These are phyloP conservation scores for Canavalia ensiformis DNA, from an alignment of 306 rosid species.

Conservation along the genomic window DNA sequence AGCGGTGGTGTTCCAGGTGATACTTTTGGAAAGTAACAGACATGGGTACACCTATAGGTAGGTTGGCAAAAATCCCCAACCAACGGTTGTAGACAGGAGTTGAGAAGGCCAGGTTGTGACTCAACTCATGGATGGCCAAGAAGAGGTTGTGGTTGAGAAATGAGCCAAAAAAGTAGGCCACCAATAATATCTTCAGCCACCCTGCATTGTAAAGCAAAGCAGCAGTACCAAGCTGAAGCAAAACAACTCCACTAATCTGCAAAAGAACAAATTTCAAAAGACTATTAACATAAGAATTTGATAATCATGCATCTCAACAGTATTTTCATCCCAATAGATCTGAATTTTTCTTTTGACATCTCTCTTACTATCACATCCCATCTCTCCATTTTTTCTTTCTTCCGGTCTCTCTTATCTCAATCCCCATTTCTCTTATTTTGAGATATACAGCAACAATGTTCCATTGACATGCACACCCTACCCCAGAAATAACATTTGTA, in stretches of 20 bases:
- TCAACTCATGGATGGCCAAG: conserved; percentile 94
- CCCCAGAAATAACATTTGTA: background rate
- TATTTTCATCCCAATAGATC: too few relatives aligned
- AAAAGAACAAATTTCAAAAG: conserved; percentile 44
- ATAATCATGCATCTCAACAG: too few relatives aligned
- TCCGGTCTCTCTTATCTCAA: too few relatives aligned
- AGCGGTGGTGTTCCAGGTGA: conserved; percentile 94
- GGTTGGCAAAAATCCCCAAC: conserved; percentile 94
- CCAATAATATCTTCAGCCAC: conserved; percentile 80
- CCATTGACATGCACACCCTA: background rate
- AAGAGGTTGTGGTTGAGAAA: conserved; percentile 96
- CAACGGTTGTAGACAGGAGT: conserved; percentile 79
- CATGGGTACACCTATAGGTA: conserved; percentile 95
- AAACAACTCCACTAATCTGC: conserved; percentile 79
- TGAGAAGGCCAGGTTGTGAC: conserved; percentile 97
- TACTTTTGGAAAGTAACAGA: conserved; percentile 94
- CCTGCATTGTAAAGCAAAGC: conserved; percentile 66
- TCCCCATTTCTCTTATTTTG: too few relatives aligned
- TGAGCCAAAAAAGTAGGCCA: conserved; percentile 92
- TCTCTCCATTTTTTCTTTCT: too few relatives aligned
- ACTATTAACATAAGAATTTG: conserved; percentile 14
- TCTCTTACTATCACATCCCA: too few relatives aligned
- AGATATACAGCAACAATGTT: too few relatives aligned
- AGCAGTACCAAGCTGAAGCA: conserved; percentile 90
- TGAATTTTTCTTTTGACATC: too few relatives aligned